phyloP scores from a whole-genome alignment of 2,329 filamentous ascomycete species.

The Colletotrichum liaoningense region DNA sequence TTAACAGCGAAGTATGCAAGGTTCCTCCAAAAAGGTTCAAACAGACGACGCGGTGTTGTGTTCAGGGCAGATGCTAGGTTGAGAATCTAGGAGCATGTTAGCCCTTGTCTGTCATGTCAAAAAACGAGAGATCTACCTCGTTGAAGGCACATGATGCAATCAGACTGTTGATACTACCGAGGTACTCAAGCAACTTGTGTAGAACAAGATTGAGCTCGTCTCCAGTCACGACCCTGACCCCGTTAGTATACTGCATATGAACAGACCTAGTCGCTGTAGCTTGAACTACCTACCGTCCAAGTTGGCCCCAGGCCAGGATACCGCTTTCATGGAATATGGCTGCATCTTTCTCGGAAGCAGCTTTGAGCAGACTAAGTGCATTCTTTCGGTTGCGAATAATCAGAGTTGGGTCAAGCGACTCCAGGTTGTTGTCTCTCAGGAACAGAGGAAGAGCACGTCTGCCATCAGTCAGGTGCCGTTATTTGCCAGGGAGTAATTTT shows the following conservation, averaged over 20 bases:
- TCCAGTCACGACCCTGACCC: slow-evolving; percentile 73
- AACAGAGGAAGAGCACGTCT: slow-evolving; percentile 76
- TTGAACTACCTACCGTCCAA: slow-evolving; percentile 70
- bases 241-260: slow-evolving; percentile 22
- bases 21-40: slow-evolving; percentile 90
- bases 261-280: not conserved
- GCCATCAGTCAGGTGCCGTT: not conserved
- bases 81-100: slow-evolving; percentile 58
- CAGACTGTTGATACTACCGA: slow-evolving; percentile 85
- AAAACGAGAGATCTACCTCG: slow-evolving; percentile 64
- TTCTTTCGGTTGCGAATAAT: slow-evolving; percentile 74
- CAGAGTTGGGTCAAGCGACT: slow-evolving; percentile 52
- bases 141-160: slow-evolving; percentile 85
- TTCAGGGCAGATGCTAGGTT: slow-evolving; percentile 75
- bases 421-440: slow-evolving; percentile 55
- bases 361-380: slow-evolving; percentile 77
- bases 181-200: slow-evolving; percentile 84
- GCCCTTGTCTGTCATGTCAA: not conserved
- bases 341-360: slow-evolving; percentile 76
- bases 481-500: slow-evolving; percentile 35
- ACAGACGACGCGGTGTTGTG: slow-evolving; percentile 74
- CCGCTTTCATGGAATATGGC: slow-evolving; percentile 82
- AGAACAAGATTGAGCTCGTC: slow-evolving; percentile 89
- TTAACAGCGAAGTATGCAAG: slow-evolving; percentile 86
- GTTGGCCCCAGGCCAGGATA: slow-evolving; percentile 86